Base-by-base conservation (phyloP, 1,284 basidiomycete species). In the Mycena sp. region DNA sequence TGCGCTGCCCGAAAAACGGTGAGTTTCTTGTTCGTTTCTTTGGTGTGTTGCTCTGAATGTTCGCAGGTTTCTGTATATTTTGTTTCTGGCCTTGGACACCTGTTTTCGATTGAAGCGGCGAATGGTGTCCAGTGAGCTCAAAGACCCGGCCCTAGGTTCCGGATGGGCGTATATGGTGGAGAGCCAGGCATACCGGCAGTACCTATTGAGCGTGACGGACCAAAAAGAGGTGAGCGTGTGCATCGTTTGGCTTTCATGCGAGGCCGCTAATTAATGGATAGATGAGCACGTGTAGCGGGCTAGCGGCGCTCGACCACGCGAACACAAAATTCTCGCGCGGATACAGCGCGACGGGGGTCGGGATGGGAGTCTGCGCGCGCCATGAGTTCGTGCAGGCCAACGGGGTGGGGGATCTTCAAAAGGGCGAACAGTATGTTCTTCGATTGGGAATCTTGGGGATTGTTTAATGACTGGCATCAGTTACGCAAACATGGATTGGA, bases 401-500 rank as follows among this genome's bases (percentile, higher is more conserved):
- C 14, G 62, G 59, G 10, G 50, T 65, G 3, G 63, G 45, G 10
- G 63, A 62, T 35, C 32, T 69, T 0, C 69, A 68, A 41, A 29
- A 32, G 28, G 67, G 66, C 11, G 68, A 69, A 51, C 10, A 32
- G 56, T 57, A 35, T 21, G 44, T 26, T 17, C 40, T 51, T 37
- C 19, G n/a, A 12, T 28, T 40, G 35, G 32, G 19, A 10, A 29
- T n/a, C 29, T 23, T 32, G 10, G 37, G 26, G 25, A 43, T 19
- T 16, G 6, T 19, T 14, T 10, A 52, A 16, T 10, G 3, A 14
- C 21, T 40, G n/a, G 12, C 21, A 21, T 9, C 29, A 71, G 70
- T 35, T 71, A 64, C 44, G 28, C 32, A 2, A 72, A 72, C 51
- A 71, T 67, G 43, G 70, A 72, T 45, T 69, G 58, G 19, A 45